Evolutionary conservation across 352 stramenopile genomes (phyloP).

Genomic region (Thalassiosira hispida): DNA sequence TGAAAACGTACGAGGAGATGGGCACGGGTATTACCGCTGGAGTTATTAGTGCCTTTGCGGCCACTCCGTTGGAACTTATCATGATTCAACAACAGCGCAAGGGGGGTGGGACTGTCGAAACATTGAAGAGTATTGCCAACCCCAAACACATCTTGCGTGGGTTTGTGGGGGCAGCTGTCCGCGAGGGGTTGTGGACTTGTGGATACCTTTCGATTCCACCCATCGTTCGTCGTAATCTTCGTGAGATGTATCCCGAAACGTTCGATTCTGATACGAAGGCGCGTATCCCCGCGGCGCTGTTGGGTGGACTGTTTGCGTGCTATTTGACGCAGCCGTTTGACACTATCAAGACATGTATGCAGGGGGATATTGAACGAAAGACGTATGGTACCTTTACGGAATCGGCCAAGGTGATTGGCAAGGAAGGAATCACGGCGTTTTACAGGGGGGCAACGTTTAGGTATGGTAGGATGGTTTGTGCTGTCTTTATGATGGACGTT

Average conservation of each 20-base stretch:
- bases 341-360: slow-evolving; percentile 86
- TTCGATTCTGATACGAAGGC: slow-evolving; percentile 82
- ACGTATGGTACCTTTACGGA: slow-evolving; percentile 75
- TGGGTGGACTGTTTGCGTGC: slow-evolving; percentile 84
- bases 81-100: slow-evolving; percentile 87
- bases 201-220: slow-evolving; percentile 84
- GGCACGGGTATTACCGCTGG: slow-evolving; percentile 71
- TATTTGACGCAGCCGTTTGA: slow-evolving; percentile 86
- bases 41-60: slow-evolving; percentile 67
- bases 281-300: slow-evolving; percentile 76
- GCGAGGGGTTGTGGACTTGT: slow-evolving; percentile 83
- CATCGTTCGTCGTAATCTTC: slow-evolving; percentile 72
- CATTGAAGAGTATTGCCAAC: slow-evolving; percentile 65
- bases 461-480: slow-evolving; percentile 77
- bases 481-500: slow-evolving; percentile 71
- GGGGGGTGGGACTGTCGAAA: slow-evolving; percentile 54
- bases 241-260: slow-evolving; percentile 76
- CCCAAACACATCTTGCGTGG: slow-evolving; percentile 69
- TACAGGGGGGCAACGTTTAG: slow-evolving; percentile 83
- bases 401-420: slow-evolving; percentile 64
- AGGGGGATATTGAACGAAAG: slow-evolving; percentile 83
- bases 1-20: slow-evolving; percentile 81
- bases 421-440: slow-evolving; percentile 78
- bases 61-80: slow-evolving; percentile 81
- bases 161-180: slow-evolving; percentile 73